phyloP scores from a whole-genome alignment of 1,284 basidiomycete genomes.

The Lentinus polychrous region DNA sequence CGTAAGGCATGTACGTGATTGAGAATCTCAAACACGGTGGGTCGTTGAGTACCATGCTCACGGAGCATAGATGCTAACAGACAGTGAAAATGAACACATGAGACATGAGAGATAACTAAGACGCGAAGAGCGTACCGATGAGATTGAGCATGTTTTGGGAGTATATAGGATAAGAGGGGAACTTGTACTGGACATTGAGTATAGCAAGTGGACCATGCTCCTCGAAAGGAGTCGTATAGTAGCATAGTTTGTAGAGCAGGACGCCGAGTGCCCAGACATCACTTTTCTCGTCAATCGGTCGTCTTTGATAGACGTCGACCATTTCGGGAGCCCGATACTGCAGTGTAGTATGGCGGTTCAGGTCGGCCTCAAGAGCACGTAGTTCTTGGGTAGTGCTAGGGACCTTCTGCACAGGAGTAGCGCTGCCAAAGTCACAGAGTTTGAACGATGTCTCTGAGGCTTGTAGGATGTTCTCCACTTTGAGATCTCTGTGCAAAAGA shows the following conservation, averaged over 20 bases:
- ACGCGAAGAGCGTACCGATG: conserved; percentile 59
- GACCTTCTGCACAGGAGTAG: conserved; percentile 69
- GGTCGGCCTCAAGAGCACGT: conserved; percentile 81
- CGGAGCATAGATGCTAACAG: conserved; percentile 76
- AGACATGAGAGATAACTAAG: too few species aligned
- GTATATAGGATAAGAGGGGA: conserved; percentile 90
- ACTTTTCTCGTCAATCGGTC: conserved; percentile 87
- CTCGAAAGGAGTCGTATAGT: conserved; percentile 98
- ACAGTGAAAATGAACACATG: too few species aligned
- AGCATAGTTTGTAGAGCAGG: conserved; percentile 82
- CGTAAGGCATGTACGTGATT: conserved; percentile 73
- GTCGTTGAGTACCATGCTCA: conserved; percentile 79
- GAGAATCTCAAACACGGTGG: conserved; percentile 77
- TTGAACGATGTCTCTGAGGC: conserved; percentile 78
- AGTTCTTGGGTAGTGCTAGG: conserved; percentile 79
- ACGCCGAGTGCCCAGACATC: conserved; percentile 79
- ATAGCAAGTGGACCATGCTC: conserved; percentile 96
- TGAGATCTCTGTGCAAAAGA: conserved; percentile 94
- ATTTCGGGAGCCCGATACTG: conserved; percentile 98
- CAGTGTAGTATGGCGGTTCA: conserved; percentile 91
- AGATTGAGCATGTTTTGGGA: conserved; percentile 81
- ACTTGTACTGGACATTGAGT: conserved; percentile 92
- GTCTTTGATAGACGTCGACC: conserved; percentile 85
- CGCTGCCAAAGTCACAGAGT: conserved; percentile 97
- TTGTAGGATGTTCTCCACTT: conserved; percentile 97